Conservation (phyloP, 2,329 filamentous ascomycete species). For the Alternaria ventricosa region DNA sequence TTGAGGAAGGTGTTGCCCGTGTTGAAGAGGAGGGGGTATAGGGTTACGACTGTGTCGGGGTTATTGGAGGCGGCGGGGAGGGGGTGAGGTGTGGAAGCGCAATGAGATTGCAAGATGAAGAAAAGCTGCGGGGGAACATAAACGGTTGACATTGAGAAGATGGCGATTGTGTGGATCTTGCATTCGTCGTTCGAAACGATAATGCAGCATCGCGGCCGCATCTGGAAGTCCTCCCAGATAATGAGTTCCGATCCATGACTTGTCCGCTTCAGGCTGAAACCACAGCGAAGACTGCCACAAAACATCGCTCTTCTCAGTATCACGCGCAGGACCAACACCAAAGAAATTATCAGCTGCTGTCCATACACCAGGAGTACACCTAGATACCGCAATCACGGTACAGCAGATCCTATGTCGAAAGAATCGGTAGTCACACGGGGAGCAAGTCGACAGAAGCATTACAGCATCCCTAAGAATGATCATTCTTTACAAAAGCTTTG, state of each 20-base stretch:
- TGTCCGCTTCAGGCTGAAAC: background rate
- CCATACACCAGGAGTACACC: background rate
- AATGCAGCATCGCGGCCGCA: background rate
- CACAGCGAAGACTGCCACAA: background rate
- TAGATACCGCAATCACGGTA: too few species aligned
- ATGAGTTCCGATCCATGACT: background rate
- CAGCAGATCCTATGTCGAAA: background rate
- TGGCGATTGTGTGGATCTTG: background rate
- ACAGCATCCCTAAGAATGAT: background rate
- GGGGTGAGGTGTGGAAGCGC: background rate
- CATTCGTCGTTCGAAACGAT: background rate
- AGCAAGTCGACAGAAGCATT: background rate
- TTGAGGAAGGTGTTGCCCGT: conserved; percentile 74
- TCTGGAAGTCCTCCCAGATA: background rate
- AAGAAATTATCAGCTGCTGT: background rate
- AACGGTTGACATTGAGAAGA: background rate
- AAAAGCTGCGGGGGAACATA: background rate
- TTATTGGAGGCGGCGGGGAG: conserved; percentile 18
- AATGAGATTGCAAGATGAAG: background rate
- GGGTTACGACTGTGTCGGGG: conserved; percentile 67
- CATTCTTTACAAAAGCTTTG: background rate
- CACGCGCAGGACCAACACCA: background rate
- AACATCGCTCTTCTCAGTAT: background rate
- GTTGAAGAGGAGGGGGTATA: conserved; percentile 72
- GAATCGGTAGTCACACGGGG: background rate